Base-by-base conservation (phyloP, 768 basidiomycete genomes). In the Leucosporidium yakuticum region DNA sequence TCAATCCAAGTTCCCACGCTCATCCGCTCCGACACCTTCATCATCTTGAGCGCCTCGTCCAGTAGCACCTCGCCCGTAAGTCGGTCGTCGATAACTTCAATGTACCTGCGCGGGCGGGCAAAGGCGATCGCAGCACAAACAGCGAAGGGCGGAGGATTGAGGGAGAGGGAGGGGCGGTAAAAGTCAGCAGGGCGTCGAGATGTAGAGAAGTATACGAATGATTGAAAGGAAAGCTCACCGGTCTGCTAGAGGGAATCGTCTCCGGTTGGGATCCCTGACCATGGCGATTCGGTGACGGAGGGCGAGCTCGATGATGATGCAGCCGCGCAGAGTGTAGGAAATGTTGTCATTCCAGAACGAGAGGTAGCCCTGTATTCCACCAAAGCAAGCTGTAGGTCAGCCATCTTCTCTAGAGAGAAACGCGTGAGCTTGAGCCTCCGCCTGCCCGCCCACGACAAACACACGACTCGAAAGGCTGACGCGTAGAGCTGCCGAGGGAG, bases 321-420 rank as follows among this genome's bases (percentile, higher is more conserved):
- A 97, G 7, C 96, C 96, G n/a, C 96, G 86, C 3, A 99, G 84
- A 20, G 95, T 94, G 79, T 99, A 99, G 0, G 93, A 96, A 73
- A 99, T 99, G 80, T 97, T 98, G 83, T 99, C 95, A 80, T 98
- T 98, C 95, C 95, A 98, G 78, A 98, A 98, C 1, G 92, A 95
- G 49, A 98, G 85, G 79, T 98, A 96, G 47, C 94, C 94, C 85
- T 87, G 74, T 11, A 19, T 17, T 9, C 23, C 1, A 20, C 19
- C 21, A 25, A 15, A 59, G 57, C 57, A 34, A n/a, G 21, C 23
- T 36, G 34, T n/a, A 23, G 39, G 39, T 44, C 39, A 44, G 39
- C 39, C 39, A 6, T 44, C 11, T 44, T 15, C 39, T 44, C 39
- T 44, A 8, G 39, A 8, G 17, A 44, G 39, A 44, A n/a, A 34